Percentiles rank a stretch among this genome's conserved stretches.
phyloP scores from a whole-genome alignment of 257 asterid species.

The Ajuga chamaepitys region DNA sequence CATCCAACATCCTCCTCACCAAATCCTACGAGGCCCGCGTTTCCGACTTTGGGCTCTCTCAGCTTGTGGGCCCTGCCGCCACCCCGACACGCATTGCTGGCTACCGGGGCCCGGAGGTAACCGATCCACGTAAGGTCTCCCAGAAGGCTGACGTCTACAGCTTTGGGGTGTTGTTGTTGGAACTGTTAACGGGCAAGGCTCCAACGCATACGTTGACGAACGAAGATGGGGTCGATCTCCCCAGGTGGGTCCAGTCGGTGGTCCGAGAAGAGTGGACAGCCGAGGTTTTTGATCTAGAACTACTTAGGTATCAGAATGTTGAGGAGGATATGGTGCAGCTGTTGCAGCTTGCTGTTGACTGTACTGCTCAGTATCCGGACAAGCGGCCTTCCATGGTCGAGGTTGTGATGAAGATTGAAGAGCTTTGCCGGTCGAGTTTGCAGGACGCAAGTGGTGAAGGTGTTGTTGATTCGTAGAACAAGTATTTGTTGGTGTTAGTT shows the following conservation, averaged over 20 bases:
- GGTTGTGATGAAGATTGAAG: constrained; percentile 35
- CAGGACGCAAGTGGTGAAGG: neutral
- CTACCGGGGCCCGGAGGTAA: constrained; percentile 57
- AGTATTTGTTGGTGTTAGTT: neutral
- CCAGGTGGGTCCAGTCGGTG: constrained; percentile 63
- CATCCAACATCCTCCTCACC: constrained; percentile 58
- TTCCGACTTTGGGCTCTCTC: constrained; percentile 56
- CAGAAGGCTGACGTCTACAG: constrained; percentile 58
- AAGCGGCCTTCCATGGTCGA: constrained; percentile 46
- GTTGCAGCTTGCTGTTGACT: constrained; percentile 53
- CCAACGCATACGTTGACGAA: constrained; percentile 44
- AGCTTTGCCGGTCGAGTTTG: constrained; percentile 28
- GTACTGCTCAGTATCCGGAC: constrained; percentile 53
- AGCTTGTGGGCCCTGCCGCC: constrained; percentile 35
- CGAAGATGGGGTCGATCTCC: constrained; percentile 63
- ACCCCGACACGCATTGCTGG: constrained; percentile 52
- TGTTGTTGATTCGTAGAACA: neutral
- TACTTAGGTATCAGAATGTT: constrained; percentile 47
- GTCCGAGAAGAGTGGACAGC: constrained; percentile 61
- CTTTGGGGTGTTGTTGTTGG: constrained; percentile 50
- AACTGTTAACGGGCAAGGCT: constrained; percentile 49
- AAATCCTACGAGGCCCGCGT: constrained; percentile 44
- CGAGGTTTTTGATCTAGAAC: constrained; percentile 53
- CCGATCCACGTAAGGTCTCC: constrained; percentile 42
- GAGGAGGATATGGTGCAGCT: constrained; percentile 71